phyloP scores from a whole-genome alignment of 306 rosid species.

The Cucumis hystrix region DNA sequence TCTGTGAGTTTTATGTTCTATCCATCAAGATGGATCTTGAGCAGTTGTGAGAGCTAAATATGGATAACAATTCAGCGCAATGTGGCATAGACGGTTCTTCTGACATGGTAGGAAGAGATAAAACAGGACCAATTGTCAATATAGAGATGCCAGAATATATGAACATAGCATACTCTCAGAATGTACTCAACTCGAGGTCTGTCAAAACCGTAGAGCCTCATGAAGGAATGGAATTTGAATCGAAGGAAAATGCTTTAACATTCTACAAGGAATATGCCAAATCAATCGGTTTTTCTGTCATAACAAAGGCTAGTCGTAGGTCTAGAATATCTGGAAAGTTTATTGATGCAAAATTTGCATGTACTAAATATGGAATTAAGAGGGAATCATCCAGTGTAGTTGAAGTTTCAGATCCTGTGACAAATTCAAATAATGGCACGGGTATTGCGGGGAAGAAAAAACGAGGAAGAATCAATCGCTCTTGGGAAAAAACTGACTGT shows the following conservation, averaged over 20 bases:
- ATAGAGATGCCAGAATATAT: not conserved
- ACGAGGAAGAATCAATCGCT: constrained; percentile 26
- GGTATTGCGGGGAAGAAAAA: constrained; percentile 21
- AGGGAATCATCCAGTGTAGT: constrained; percentile 10
- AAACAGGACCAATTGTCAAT: constrained; percentile 9
- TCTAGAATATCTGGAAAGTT: constrained; percentile 35
- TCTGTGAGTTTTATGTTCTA: not conserved
- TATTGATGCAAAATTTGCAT: constrained; percentile 39
- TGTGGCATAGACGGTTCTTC: not conserved
- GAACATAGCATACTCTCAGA: constrained; percentile 9
- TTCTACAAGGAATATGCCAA: constrained; percentile 37
- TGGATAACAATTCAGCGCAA: constrained; percentile 4
- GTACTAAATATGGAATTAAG: constrained; percentile 33
- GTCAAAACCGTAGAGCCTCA: constrained; percentile 15
- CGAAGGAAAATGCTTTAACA: constrained; percentile 32
- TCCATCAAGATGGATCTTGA: constrained; percentile 23
- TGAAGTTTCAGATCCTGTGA: constrained; percentile 12
- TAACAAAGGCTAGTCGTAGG: constrained; percentile 34
- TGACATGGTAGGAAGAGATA: constrained; percentile 6
- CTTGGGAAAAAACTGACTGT: constrained; percentile 32
- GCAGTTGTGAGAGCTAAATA: constrained; percentile 13
- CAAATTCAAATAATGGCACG: constrained; percentile 7
- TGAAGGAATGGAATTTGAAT: constrained; percentile 34
- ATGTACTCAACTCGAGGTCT: constrained; percentile 17
- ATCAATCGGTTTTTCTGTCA: constrained; percentile 27